A percentile compares a stretch with the other conserved stretches of the same genome.
Conservation (phyloP, 2,329 filamentous ascomycete genomes). For the Myriosclerotinia duriaeana region DNA sequence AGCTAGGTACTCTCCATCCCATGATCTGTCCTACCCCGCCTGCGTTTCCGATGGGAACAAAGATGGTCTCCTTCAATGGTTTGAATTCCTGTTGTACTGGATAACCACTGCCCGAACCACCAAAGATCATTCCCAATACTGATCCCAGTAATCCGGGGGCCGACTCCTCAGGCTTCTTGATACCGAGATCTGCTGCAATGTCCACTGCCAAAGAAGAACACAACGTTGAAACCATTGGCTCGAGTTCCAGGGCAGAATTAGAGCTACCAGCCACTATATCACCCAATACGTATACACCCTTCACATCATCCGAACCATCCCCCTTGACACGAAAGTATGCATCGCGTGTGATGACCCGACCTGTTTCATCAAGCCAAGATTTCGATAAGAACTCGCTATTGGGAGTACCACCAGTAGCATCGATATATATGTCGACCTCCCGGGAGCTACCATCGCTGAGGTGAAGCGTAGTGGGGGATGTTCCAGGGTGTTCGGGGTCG, state of each 20-base stretch:
- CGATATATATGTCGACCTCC: conserved; percentile 50
- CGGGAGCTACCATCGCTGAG: conserved; percentile 45
- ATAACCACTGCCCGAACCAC: conserved; percentile 6
- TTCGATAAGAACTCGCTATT: conserved; percentile 49
- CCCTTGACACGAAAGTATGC: conserved; percentile 46
- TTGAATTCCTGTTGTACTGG: conserved; percentile 36
- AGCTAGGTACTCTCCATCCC: conserved; percentile 43
- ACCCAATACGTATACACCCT: conserved; percentile 49
- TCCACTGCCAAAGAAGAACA: conserved; percentile 50
- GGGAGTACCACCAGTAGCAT: conserved; percentile 45
- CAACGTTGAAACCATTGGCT: conserved; percentile 45
- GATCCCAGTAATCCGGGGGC: conserved; percentile 9
- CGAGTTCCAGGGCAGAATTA: conserved; percentile 45
- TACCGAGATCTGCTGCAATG: conserved; percentile 34
- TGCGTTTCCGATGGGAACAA: conserved; percentile 44
- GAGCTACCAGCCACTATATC: conserved; percentile 47
- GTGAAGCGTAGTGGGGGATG: conserved; percentile 40
- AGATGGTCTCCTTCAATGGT: conserved; percentile 40
- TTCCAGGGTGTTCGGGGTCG: conserved; percentile 35
- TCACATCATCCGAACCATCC: conserved; percentile 40
- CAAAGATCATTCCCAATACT: not conserved
- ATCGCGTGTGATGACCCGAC: conserved; percentile 50
- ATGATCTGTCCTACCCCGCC: conserved; percentile 43
- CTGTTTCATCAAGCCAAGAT: conserved; percentile 46
- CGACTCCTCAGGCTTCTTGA: conserved; percentile 17